phyloP scores from a whole-genome alignment of 257 asterid species.

The Capsicum pubescens region DNA sequence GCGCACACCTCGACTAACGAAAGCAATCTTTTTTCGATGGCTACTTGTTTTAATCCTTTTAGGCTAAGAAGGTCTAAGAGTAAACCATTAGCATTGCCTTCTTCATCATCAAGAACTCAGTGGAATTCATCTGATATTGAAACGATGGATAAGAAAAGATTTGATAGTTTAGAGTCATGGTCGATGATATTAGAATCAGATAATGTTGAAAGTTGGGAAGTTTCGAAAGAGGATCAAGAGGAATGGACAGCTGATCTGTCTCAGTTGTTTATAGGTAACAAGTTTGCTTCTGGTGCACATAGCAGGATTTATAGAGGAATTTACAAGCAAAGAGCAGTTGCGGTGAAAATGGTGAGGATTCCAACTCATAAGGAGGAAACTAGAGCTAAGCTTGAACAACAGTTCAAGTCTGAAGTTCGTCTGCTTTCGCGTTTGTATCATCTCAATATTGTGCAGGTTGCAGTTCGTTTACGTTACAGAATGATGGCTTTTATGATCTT shows the following conservation, averaged over 20 bases:
- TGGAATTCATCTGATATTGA: constrained; percentile 43
- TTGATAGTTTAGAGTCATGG: constrained; percentile 97
- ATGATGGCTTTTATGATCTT: background rate
- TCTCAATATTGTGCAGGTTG: constrained; percentile 54
- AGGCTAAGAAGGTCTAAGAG: constrained; percentile 53
- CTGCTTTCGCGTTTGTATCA: constrained; percentile 56
- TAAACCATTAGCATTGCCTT: constrained; percentile 47
- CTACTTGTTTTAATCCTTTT: constrained; percentile 78
- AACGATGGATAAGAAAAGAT: constrained; percentile 81
- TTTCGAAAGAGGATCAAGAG: constrained; percentile 64
- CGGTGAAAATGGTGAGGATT: constrained; percentile 80
- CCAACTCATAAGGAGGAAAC: constrained; percentile 58
- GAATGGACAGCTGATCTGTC: constrained; percentile 89
- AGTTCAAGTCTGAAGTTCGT: constrained; percentile 56
- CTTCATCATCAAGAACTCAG: constrained; percentile 58
- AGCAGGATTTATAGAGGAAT: constrained; percentile 82
- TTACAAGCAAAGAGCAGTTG: constrained; percentile 82
- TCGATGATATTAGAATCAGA: constrained; percentile 94
- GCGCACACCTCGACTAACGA: no score
- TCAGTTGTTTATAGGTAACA: constrained; percentile 74
- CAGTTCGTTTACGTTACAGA: background rate
- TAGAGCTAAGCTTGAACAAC: constrained; percentile 52
- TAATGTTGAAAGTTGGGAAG: constrained; percentile 84
- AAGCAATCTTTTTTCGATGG: constrained; percentile 45
- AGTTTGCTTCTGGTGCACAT: constrained; percentile 84